Base-by-base conservation (phyloP, 1,284 basidiomycete species). In the Trametes polyzona region DNA sequence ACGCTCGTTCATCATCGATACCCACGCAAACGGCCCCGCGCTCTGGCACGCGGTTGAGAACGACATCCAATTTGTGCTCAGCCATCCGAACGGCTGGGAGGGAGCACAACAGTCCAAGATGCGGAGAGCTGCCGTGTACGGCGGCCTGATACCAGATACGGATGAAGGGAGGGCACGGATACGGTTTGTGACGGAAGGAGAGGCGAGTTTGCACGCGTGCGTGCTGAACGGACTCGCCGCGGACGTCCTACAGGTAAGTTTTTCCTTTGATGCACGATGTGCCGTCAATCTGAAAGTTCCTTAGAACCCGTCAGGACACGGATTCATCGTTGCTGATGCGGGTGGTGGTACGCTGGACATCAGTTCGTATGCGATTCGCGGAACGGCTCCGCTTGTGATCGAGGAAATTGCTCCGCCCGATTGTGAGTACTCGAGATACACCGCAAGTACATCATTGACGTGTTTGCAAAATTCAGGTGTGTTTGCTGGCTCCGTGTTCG, bases 71-170 rank as follows among this genome's bases (percentile, higher is more conserved):
- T 83, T 90, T 61, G 87, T 92, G 6, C 73, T 91, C 42, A 86
- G 83, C 42, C 89, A 91, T 69, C 89, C 90, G 11, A 92, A 91
- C 64, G 89, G 89, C 8, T 92, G 89, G 89, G 89, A 91, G 66
- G 88, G 88, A 17, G 85, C 86, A 1, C 89, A 91, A 65, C 90
- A 92, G 68, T 83, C 84, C 33, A 85, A 83, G 70, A 88, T 91
- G 86, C 80, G 89, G 52, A 76, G 85, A 53, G 83, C 83, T 0
- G 88, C 88, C 0, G 79, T 87, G 10, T 79, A 83, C 61, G 89
- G 85, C 6, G 81, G 81, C 11, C 70, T 92, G 29, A 84, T 92
- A 26, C 82, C 86, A 0, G 85, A 90, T 67, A 88, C 85, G 1
- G 84, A 86, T 63, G 84, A 83, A 54, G 88, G 86, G 4, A 83